Conservation (phyloP, 2,329 filamentous ascomycete genomes). For the Teratosphaeria zuluensis region DNA sequence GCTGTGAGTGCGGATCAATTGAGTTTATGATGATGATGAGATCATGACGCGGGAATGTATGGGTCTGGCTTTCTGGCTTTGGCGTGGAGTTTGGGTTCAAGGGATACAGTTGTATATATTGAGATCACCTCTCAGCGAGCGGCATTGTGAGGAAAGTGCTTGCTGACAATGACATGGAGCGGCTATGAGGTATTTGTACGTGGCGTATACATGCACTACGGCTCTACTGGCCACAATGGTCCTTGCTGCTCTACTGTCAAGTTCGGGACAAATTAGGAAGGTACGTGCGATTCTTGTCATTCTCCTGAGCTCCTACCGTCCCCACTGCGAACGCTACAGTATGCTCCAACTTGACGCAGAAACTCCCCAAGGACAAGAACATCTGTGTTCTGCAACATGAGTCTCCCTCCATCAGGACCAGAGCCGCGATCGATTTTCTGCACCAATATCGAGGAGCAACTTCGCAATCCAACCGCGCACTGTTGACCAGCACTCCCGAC, state of each 20-base stretch:
- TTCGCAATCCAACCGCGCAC: too few species aligned
- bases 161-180: background rate
- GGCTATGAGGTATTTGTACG: background rate
- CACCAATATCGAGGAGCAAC: too few species aligned
- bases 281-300: too few species aligned
- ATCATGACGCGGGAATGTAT: background rate
- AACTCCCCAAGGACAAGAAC: too few species aligned
- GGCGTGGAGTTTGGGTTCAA: slow-evolving; percentile 1
- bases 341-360: too few species aligned
- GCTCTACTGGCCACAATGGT: background rate
- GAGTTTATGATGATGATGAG: slow-evolving; percentile 49
- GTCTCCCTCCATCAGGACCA: too few species aligned
- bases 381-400: too few species aligned
- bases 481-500: too few species aligned
- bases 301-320: too few species aligned
- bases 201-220: background rate
- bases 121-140: background rate
- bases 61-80: background rate
- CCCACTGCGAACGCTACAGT: too few species aligned
- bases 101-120: background rate
- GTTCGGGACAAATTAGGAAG: background rate
- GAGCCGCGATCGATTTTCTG: too few species aligned
- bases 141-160: background rate
- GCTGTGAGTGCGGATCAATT: slow-evolving; percentile 64
- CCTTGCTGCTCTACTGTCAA: too few species aligned